Evolutionary conservation across 495 filamentous ascomycete species (phyloP).

Genomic region (Penicillium longicatenatum): DNA sequence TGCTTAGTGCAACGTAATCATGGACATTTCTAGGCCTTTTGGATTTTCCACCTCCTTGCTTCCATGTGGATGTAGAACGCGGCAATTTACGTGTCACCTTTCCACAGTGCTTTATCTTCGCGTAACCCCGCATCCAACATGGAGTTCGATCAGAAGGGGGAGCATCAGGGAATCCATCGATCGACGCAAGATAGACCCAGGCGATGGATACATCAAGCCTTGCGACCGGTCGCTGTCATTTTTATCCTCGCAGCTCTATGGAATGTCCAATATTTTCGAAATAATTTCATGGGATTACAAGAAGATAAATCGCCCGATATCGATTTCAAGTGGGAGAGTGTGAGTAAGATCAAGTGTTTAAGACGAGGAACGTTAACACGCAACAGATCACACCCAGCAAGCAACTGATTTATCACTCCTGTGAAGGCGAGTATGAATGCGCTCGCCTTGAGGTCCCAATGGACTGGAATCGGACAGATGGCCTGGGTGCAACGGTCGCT

Average conservation of each 20-base stretch:
- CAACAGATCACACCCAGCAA: not conserved
- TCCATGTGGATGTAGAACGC: too few species aligned
- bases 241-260: not conserved
- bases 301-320: not conserved
- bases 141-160: not conserved
- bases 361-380: not conserved
- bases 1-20: too few species aligned
- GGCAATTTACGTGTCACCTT: too few species aligned
- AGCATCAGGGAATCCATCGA: not conserved
- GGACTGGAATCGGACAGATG: not conserved
- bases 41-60: too few species aligned
- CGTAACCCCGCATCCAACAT: not conserved
- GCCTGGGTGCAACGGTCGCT: not conserved
- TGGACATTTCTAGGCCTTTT: too few species aligned
- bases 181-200: too few species aligned
- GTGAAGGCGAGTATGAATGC: not conserved
- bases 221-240: not conserved
- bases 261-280: not conserved
- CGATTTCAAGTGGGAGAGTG: not conserved
- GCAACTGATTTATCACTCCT: slow-evolving; percentile 1
- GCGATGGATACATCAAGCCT: not conserved
- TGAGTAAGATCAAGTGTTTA: not conserved
- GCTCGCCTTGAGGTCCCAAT: slow-evolving; percentile 2
- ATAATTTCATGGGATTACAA: not conserved
- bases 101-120: too few species aligned